phyloP scores from a whole-genome alignment of 169 alveolate species.

The Plasmodium falciparum region DNA sequence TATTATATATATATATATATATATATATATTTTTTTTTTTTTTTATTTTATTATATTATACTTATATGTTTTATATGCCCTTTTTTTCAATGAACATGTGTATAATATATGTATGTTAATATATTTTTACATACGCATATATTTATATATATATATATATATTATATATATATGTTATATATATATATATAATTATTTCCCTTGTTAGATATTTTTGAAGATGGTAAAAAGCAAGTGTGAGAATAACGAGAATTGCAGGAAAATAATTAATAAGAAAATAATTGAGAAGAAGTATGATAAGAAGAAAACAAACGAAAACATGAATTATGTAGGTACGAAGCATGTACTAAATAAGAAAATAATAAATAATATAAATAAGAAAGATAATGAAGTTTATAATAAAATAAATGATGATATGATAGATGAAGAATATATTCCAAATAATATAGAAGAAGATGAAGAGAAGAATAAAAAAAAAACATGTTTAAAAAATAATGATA shows the following conservation, averaged over 20 bases:
- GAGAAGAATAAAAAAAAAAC: neutral
- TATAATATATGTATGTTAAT: neutral
- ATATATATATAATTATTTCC: neutral
- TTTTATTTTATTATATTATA: neutral
- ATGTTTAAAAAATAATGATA: neutral
- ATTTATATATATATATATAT: constrained; percentile 2
- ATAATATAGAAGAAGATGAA: neutral
- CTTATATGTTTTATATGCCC: neutral
- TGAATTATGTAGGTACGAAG: constrained; percentile 7
- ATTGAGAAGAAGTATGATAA: constrained; percentile 62
- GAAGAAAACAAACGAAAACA: constrained; percentile 13
- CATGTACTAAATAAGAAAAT: constrained; percentile 10
- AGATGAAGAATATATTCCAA: neutral
- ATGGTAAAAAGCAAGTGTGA: constrained; percentile 54
- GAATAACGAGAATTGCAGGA: constrained; percentile 3
- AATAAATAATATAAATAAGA: neutral
- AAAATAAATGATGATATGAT: neutral
- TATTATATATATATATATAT: no score
- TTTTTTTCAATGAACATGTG: neutral
- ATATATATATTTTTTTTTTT: no score
- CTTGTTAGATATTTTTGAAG: neutral
- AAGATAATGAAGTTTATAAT: neutral
- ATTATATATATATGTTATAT: neutral
- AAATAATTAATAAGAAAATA: constrained; percentile 14
- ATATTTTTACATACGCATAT: neutral